phyloP scores from a whole-genome alignment of 176 grass and related monocot genomes.

The Oryza rufipogon region DNA sequence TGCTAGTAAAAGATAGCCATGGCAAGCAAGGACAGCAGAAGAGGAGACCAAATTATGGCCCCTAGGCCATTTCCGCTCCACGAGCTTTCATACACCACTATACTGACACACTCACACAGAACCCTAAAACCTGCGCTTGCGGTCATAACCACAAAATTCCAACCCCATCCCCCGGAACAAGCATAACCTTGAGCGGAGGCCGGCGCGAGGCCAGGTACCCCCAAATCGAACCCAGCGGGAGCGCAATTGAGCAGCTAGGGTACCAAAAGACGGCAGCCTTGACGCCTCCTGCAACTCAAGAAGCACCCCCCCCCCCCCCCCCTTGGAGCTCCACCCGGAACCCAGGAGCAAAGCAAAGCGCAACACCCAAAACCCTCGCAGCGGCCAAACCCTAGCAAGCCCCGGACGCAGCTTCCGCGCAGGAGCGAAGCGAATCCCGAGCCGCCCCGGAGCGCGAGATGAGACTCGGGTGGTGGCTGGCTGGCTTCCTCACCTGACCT shows the following conservation, averaged over 20 bases:
- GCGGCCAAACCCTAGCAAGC: conserved; percentile 47
- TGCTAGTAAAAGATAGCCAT: neutral
- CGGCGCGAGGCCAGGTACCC: neutral
- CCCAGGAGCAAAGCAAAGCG: neutral
- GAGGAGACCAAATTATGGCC: neutral
- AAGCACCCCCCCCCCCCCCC: neutral
- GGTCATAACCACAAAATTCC: neutral
- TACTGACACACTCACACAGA: neutral
- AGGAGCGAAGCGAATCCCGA: neutral
- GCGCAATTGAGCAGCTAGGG: conserved; percentile 9
- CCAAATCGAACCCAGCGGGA: conserved; percentile 4
- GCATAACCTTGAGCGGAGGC: neutral
- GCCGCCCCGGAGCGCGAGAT: no score
- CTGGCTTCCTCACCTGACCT: neutral
- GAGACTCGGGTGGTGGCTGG: neutral
- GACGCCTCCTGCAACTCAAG: neutral
- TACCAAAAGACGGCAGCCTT: neutral
- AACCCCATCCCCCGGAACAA: no score
- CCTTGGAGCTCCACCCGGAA: neutral
- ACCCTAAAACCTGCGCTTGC: neutral
- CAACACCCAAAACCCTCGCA: neutral
- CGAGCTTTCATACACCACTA: neutral
- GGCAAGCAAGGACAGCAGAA: conserved; percentile 5
- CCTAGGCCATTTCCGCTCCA: neutral
- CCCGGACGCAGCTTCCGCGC: no score